Percentiles rank a stretch among this genome's conserved stretches.
Conservation (phyloP, 306 rosid species). For the Macrotyloma uniflorum region DNA sequence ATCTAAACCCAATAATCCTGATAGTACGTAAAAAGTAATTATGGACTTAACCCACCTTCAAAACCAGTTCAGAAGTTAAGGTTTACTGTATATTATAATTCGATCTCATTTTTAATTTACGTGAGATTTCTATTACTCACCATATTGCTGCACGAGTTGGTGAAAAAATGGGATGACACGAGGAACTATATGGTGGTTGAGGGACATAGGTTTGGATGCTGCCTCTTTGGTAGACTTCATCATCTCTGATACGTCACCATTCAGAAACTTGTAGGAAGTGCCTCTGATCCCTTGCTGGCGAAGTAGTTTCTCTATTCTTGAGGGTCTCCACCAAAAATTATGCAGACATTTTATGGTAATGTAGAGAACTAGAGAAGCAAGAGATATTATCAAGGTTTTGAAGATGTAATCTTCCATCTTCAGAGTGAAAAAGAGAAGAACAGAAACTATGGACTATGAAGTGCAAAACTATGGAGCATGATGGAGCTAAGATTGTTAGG, state of each 20-base stretch:
- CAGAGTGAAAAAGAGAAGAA: neutral
- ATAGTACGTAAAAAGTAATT: too few relatives aligned
- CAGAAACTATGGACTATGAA: too few relatives aligned
- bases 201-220: slow-evolving; percentile 41
- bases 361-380: slow-evolving; percentile 8
- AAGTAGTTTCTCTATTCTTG: slow-evolving; percentile 35
- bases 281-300: slow-evolving; percentile 54
- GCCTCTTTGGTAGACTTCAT: slow-evolving; percentile 31
- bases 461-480: too few relatives aligned
- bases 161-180: slow-evolving; percentile 52
- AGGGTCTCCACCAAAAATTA: slow-evolving; percentile 50
- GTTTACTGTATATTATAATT: too few relatives aligned
- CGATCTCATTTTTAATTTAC: too few relatives aligned
- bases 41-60: too few relatives aligned
- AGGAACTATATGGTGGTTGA: slow-evolving; percentile 41
- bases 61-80: too few relatives aligned
- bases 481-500: too few relatives aligned
- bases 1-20: too few relatives aligned
- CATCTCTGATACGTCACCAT: slow-evolving; percentile 50
- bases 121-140: slow-evolving; percentile 40
- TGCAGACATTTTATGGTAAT: slow-evolving; percentile 29
- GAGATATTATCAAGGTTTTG: slow-evolving; percentile 26
- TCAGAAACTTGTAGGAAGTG: slow-evolving; percentile 43
- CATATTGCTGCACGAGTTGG: slow-evolving; percentile 41
- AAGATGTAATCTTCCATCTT: slow-evolving; percentile 40